These are phyloP conservation scores for Aphanoascus verrucosus DNA, from an alignment of 2,329 filamentous ascomycete species.

Conservation along the genomic window DNA sequence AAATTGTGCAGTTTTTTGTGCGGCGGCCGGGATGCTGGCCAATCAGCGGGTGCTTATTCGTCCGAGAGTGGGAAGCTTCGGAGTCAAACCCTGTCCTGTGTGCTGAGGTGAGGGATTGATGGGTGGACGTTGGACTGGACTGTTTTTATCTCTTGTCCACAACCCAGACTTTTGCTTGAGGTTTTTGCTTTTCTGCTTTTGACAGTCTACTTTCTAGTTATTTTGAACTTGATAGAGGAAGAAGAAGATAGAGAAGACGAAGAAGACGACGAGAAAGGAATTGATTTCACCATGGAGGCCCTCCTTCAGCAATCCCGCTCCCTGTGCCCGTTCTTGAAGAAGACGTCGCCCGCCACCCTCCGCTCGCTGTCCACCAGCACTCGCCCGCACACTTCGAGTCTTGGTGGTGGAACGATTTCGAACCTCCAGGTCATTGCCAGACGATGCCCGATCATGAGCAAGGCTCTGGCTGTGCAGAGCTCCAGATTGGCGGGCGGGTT, in stretches of 20 bases:
- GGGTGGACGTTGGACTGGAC: too few species aligned
- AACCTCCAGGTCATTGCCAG: constrained; percentile 90
- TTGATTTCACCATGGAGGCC: constrained; percentile 59
- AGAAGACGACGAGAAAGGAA: neutral
- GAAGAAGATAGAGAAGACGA: neutral
- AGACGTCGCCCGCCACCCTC: constrained; percentile 81
- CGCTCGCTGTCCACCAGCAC: constrained; percentile 68
- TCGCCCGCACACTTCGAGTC: constrained; percentile 47
- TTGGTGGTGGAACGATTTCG: constrained; percentile 86
- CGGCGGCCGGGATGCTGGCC: constrained; percentile 1
- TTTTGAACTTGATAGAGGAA: neutral
- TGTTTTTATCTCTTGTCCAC: neutral
- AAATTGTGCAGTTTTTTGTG: neutral
- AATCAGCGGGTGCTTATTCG: constrained; percentile 17
- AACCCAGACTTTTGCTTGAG: neutral
- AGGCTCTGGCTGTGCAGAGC: constrained; percentile 79
- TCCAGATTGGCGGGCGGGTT: constrained; percentile 28
- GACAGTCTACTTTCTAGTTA: too few species aligned
- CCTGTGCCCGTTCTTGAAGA: constrained; percentile 95
- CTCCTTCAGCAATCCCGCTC: constrained; percentile 89
- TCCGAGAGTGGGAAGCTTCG: too few species aligned
- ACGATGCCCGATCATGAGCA: constrained; percentile 97
- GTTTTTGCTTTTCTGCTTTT: neutral
- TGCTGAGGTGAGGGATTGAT: neutral
- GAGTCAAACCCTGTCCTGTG: too few species aligned